A percentile compares a stretch with the other conserved stretches of the same genome.
These are phyloP conservation scores for Colletotrichum lupini DNA, from an alignment of 2,329 filamentous ascomycete species.

Conservation along the genomic window DNA sequence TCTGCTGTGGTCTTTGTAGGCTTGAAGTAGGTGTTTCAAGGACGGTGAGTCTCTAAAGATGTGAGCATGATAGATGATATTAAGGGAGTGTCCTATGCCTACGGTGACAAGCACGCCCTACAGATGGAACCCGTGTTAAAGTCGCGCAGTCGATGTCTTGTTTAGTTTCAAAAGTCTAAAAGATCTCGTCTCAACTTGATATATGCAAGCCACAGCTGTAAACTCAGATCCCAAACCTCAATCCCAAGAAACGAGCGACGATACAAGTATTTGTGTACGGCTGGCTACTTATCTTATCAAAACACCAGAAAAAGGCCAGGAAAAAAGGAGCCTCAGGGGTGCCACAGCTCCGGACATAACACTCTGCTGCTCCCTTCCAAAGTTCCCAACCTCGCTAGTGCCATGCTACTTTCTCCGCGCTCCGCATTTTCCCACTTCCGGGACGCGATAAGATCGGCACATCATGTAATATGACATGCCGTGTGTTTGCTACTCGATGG, in stretches of 20 bases:
- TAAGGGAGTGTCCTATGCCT: too few relatives aligned
- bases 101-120: not conserved
- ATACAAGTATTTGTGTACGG: not conserved
- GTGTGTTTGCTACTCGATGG: slow-evolving; percentile 2
- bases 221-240: not conserved
- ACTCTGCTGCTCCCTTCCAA: not conserved
- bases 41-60: not conserved
- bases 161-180: not conserved
- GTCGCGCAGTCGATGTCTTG: not conserved
- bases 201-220: not conserved
- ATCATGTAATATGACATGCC: not conserved
- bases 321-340: not conserved
- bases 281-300: not conserved
- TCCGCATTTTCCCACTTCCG: not conserved
- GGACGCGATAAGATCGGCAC: slow-evolving; percentile 3
- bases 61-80: not conserved
- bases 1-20: not conserved
- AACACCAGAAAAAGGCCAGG: not conserved
- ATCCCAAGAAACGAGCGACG: not conserved
- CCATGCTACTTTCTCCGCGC: not conserved
- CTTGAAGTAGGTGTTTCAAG: not conserved
- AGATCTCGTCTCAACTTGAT: not conserved
- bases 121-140: not conserved
- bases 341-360: not conserved
- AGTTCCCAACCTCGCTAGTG: not conserved